These are phyloP conservation scores for Nepenthes gracilis DNA, from an alignment of 148 eudicot genomes.

Conservation along the genomic window DNA sequence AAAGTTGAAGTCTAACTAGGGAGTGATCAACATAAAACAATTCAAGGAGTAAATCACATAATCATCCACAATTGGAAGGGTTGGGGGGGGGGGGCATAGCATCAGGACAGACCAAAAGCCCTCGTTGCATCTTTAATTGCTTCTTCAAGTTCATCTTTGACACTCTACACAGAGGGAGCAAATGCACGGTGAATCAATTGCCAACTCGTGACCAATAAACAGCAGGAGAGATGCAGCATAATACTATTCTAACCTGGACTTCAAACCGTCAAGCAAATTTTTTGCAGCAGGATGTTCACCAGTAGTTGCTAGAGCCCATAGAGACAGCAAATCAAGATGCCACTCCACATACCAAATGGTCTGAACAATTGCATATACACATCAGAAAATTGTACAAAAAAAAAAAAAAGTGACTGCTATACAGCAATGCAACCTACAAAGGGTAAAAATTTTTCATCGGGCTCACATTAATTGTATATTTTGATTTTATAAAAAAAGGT, in stretches of 20 bases:
- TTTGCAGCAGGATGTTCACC: constrained; percentile 41
- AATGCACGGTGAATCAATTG: not conserved
- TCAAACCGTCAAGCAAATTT: constrained; percentile 51
- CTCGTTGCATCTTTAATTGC: constrained; percentile 45
- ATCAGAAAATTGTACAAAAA: not conserved
- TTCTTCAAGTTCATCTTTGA: constrained; percentile 61
- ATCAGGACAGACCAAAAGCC: constrained; percentile 47
- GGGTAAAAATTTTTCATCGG: no score
- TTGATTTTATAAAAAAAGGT: no score
- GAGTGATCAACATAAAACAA: not conserved
- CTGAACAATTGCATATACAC: constrained; percentile 16
- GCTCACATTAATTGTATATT: no score
- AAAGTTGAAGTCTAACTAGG: no score
- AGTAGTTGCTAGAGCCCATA: constrained; percentile 61
- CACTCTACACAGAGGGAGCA: constrained; percentile 28
- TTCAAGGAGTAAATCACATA: not conserved
- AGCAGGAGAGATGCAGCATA: not conserved
- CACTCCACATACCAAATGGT: constrained; percentile 63
- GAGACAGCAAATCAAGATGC: constrained; percentile 66
- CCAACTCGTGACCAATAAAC: not conserved
- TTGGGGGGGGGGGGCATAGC: not conserved
- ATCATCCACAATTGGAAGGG: not conserved
- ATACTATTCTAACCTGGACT: constrained; percentile 27
- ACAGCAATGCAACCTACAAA: no score
- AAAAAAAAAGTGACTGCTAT: no score